Evolutionary conservation across 1,284 basidiomycete species (phyloP).

Genomic region (Ceratobasidium sp.): DNA sequence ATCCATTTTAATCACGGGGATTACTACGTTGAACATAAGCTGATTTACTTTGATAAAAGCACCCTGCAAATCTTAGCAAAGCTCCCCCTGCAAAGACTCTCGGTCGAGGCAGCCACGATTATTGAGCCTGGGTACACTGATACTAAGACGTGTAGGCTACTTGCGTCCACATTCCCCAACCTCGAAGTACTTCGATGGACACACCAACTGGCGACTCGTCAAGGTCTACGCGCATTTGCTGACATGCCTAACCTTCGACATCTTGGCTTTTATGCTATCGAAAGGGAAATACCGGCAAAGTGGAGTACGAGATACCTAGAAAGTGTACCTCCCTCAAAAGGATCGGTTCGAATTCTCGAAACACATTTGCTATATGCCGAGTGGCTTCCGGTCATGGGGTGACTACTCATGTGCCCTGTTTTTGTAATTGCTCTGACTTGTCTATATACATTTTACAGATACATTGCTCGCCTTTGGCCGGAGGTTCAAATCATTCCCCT

Average conservation of each 20-base stretch:
- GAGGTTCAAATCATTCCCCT: too few relatives aligned
- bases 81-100: background rate
- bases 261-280: background rate
- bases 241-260: background rate
- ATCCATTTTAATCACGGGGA: background rate
- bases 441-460: too few relatives aligned
- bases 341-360: too few relatives aligned
- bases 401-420: too few relatives aligned
- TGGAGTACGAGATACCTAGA: too few relatives aligned
- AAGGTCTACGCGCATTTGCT: background rate
- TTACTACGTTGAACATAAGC: background rate
- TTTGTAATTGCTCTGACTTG: too few relatives aligned
- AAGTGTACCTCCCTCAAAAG: too few relatives aligned
- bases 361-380: too few relatives aligned
- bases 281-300: too few relatives aligned
- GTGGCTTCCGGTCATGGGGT: too few relatives aligned
- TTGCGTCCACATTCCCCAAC: background rate
- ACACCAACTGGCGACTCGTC: background rate
- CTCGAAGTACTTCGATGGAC: slow-evolving; percentile 2
- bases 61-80: background rate
- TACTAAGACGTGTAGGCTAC: background rate
- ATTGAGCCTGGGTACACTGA: too few relatives aligned
- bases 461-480: too few relatives aligned
- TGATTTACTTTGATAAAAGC: background rate
- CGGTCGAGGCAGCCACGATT: background rate